Base-by-base conservation (phyloP, 495 filamentous ascomycete species). In the Copromyces sp. region DNA sequence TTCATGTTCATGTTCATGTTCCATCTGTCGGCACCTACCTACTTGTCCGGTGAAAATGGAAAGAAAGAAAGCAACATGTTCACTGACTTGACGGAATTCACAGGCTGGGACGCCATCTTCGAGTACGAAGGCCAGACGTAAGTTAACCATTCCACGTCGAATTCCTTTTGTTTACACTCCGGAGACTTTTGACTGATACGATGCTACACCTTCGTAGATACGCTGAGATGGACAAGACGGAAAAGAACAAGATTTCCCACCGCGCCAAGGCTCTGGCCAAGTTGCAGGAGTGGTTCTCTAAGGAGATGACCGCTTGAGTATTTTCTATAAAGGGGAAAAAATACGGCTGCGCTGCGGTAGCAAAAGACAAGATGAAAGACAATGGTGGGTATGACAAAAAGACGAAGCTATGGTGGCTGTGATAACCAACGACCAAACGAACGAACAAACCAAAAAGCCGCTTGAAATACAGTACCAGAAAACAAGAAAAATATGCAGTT, bases 21-120 rank as follows among this genome's bases (percentile, higher is more conserved):
- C 12, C 20, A 29, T 65, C 42, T 72, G 29, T 53, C 8, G 38
- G 4, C 39, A 68, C 53, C 38, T 71, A 17, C 69, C 24, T 12
- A 20, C 69, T 39, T 61, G 72, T 35, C 68, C 44, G 75, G 59
- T 75, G 20, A 5, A 24, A 29, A 24, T 53, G 20, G 11, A 24
- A 53, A 47, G 44, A 20, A 59, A 20, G n/a, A 20, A 59, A 53
- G 47, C 2, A 59, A 29, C 47, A 29, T 59, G 20, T 29, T 59
- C 24, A 59, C 24, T 59, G 47, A 59, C 47, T 29, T 38, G 24
- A 39, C 4, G 65, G 29, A 3, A 45, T 3, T 3, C 17, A 5
- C 53, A 94, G 94, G 94, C 14, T 98, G 96, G 95, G 95, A 99
- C 79, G 89, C 96, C 0, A 92, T 97, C 68, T 99, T 99, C 76